Percentiles rank a stretch among this genome's conserved stretches.
Evolutionary conservation across 1,139 yeast genomes (phyloP).

Genomic region (Geotrichum bryndzae): DNA sequence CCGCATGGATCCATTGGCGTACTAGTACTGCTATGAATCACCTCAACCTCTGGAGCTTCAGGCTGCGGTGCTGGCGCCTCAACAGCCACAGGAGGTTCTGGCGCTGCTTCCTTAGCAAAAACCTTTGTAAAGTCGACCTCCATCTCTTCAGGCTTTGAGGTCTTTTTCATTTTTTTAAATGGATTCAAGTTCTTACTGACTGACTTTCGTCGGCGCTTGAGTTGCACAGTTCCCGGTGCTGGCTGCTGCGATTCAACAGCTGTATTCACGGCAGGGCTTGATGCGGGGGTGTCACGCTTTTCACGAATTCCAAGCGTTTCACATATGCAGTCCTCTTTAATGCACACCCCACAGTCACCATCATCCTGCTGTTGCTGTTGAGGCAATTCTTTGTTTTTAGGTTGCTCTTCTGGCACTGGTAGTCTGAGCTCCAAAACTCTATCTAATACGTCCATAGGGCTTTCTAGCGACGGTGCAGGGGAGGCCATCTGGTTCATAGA

Average conservation of each 20-base stretch:
- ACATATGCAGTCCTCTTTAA: constrained; percentile 65
- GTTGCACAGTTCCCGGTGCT: constrained; percentile 9
- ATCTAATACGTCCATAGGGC: constrained; percentile 36
- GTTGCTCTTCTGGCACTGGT: constrained; percentile 28
- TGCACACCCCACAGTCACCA: constrained; percentile 59
- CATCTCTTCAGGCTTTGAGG: constrained; percentile 14
- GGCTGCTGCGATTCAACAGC: not conserved
- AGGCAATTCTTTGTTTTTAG: constrained; percentile 4
- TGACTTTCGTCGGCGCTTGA: constrained; percentile 11
- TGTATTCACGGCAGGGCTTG: not conserved
- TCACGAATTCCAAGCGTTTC: constrained; percentile 48
- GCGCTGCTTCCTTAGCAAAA: constrained; percentile 19
- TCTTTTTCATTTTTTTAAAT: constrained; percentile 6
- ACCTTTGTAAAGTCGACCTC: constrained; percentile 34
- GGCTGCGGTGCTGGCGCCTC: not conserved
- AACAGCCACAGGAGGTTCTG: not conserved
- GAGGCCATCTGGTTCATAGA: constrained; percentile 33
- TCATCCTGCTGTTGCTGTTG: constrained; percentile 18
- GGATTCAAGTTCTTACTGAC: constrained; percentile 4
- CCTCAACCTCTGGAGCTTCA: not conserved
- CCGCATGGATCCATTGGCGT: constrained; percentile 75
- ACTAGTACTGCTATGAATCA: constrained; percentile 15
- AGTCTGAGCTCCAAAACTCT: constrained; percentile 37
- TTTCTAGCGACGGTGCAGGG: constrained; percentile 36
- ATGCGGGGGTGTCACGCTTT: constrained; percentile 1